Evolutionary conservation across 2,329 filamentous ascomycete species (phyloP).

Genomic region (Exophiala oligosperma): DNA sequence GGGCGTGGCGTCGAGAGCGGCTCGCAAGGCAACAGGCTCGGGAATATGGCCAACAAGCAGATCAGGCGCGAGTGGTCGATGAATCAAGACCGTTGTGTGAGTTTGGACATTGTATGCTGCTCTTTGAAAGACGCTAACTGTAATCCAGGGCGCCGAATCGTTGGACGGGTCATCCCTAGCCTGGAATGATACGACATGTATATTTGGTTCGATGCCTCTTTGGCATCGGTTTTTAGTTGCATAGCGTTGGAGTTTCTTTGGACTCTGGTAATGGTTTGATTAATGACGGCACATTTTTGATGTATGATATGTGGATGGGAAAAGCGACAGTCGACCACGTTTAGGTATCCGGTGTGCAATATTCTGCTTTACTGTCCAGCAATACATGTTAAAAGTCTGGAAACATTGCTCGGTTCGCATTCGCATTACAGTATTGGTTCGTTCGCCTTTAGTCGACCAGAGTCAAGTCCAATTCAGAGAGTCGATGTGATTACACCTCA

Average conservation of each 20-base stretch:
- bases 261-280: not conserved
- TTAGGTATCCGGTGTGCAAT: not conserved
- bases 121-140: not conserved
- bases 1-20: slow-evolving; percentile 27
- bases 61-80: slow-evolving; percentile 20
- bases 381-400: no score
- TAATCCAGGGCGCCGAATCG: slow-evolving; percentile 20
- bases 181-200: slow-evolving; percentile 10
- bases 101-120: not conserved
- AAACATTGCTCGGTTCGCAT: no score
- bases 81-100: slow-evolving; percentile 24
- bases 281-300: slow-evolving; percentile 1
- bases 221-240: slow-evolving; percentile 1
- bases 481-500: slow-evolving; percentile 1
- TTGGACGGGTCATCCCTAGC: slow-evolving; percentile 20
- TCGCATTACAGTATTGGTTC: no score
- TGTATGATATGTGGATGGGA: slow-evolving; percentile 8
- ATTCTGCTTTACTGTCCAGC: not conserved
- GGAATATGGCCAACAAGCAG: slow-evolving; percentile 21
- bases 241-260: slow-evolving; percentile 19
- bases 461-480: not conserved
- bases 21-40: slow-evolving; percentile 24
- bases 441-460: not conserved
- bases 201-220: not conserved
- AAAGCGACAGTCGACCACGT: not conserved